phyloP scores from a whole-genome alignment of 2,329 filamentous ascomycete genomes.

The Monosporascus sp. region DNA sequence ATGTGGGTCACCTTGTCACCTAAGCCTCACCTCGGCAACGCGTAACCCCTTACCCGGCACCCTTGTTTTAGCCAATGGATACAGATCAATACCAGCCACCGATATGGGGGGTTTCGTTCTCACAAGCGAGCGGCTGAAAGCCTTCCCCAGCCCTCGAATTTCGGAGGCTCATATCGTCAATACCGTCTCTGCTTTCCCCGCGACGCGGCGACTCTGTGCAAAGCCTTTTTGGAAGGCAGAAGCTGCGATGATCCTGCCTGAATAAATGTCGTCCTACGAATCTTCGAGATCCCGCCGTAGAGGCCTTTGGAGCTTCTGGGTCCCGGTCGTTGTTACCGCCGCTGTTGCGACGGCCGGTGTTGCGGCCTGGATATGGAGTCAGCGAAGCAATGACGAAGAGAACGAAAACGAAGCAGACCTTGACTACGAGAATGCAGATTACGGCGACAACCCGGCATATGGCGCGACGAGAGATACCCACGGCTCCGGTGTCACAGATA shows the following conservation, averaged over 20 bases:
- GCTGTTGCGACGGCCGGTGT: slow-evolving; percentile 82
- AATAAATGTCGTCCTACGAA: slow-evolving; percentile 60
- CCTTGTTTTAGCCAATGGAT: no score
- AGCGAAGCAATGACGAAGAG: slow-evolving; percentile 69
- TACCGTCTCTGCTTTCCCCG: neutral
- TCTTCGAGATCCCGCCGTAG: slow-evolving; percentile 55
- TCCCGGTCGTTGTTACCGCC: slow-evolving; percentile 80
- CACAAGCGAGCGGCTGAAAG: no score
- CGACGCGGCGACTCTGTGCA: neutral
- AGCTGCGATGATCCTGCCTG: slow-evolving; percentile 33
- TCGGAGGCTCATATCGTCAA: neutral
- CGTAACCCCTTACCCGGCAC: no score
- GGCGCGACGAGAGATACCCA: slow-evolving; percentile 35
- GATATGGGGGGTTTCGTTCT: no score
- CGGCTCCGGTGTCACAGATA: slow-evolving; percentile 25
- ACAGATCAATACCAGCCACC: no score
- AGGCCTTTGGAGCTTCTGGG: slow-evolving; percentile 74
- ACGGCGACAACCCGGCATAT: slow-evolving; percentile 47
- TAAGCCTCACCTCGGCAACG: no score
- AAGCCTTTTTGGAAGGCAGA: slow-evolving; percentile 10
- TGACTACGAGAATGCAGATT: slow-evolving; percentile 44
- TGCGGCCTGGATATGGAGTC: slow-evolving; percentile 91
- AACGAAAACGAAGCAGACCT: slow-evolving; percentile 48
- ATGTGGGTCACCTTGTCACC: no score
- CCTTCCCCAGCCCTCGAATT: neutral